These are phyloP conservation scores for Eucalyptus marginata DNA, from an alignment of 345 rosid species.

Conservation along the genomic window DNA sequence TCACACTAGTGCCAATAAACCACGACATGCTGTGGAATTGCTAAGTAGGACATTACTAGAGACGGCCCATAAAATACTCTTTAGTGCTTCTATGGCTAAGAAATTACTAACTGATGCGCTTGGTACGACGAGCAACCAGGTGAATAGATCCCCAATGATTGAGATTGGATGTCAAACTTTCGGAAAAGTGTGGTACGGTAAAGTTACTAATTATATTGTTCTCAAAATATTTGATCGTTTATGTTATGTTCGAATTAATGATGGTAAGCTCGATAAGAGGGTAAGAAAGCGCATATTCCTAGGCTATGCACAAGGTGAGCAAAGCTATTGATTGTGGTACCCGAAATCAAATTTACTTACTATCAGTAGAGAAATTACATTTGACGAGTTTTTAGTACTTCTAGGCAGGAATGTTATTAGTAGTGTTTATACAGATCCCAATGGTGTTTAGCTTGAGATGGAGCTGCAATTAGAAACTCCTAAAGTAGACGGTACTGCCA, in stretches of 20 bases:
- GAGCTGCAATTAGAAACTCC: neutral
- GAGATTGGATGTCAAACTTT: neutral
- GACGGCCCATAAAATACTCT: neutral
- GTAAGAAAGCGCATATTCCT: neutral
- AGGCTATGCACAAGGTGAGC: neutral
- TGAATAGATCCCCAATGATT: neutral
- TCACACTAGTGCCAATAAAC: neutral
- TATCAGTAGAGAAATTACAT: neutral
- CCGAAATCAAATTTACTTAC: no score
- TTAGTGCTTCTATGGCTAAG: neutral
- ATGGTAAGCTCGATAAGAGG: neutral
- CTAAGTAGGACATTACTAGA: neutral
- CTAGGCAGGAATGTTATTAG: neutral
- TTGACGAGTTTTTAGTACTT: neutral
- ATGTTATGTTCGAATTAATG: no score
- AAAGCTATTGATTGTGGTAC: neutral
- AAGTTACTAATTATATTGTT: neutral
- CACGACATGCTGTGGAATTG: neutral
- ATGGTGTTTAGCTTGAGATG: neutral
- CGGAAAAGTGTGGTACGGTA: neutral
- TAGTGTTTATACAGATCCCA: no score
- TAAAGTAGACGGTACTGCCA: accelerated
- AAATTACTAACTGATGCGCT: neutral
- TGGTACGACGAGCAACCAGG: neutral
- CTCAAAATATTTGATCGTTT: no score